Percentiles rank a stretch among this genome's conserved stretches.
phyloP scores from a whole-genome alignment of 2,329 filamentous ascomycete genomes.

The Colletotrichum sp. region DNA sequence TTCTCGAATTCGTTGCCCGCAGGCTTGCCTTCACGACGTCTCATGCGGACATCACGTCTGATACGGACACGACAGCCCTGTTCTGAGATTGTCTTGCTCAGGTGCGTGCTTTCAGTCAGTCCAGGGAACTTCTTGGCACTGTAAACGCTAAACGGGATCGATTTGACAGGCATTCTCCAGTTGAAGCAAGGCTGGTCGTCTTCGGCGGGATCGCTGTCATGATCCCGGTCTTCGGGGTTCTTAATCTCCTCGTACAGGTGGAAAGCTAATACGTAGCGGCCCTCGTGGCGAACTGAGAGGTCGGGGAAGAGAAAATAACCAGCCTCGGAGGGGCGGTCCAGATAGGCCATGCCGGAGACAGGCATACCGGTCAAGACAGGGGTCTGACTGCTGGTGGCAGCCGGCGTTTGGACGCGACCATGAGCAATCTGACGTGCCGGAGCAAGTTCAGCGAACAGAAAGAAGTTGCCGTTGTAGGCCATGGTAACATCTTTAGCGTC shows the following conservation, averaged over 20 bases:
- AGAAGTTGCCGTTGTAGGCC: constrained; percentile 95
- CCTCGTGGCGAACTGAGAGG: constrained; percentile 93
- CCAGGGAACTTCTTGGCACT: constrained; percentile 99
- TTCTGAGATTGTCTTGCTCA: constrained; percentile 92
- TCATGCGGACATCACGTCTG: constrained; percentile 90
- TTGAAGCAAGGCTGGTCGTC: constrained; percentile 68
- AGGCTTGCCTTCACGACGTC: constrained; percentile 77
- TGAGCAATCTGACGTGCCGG: constrained; percentile 83
- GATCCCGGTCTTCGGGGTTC: constrained; percentile 78
- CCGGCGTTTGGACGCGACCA: constrained; percentile 71
- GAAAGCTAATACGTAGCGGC: constrained; percentile 89
- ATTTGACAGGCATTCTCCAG: constrained; percentile 90
- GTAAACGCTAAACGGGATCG: constrained; percentile 84
- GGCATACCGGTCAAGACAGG: constrained; percentile 93
- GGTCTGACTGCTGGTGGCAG: constrained; percentile 61
- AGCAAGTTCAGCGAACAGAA: constrained; percentile 92
- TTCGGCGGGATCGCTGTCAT: constrained; percentile 42
- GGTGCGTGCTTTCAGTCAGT: constrained; percentile 82
- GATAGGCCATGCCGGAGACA: constrained; percentile 93
- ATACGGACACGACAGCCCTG: constrained; percentile 97
- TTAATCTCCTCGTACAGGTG: constrained; percentile 94
- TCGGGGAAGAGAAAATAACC: constrained; percentile 99
- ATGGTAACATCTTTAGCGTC: constrained; percentile 79
- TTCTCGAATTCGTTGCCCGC: constrained; percentile 55
- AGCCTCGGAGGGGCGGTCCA: constrained; percentile 80